These are phyloP conservation scores for Pisolithus albus DNA, from an alignment of 768 basidiomycete species.

Conservation along the genomic window DNA sequence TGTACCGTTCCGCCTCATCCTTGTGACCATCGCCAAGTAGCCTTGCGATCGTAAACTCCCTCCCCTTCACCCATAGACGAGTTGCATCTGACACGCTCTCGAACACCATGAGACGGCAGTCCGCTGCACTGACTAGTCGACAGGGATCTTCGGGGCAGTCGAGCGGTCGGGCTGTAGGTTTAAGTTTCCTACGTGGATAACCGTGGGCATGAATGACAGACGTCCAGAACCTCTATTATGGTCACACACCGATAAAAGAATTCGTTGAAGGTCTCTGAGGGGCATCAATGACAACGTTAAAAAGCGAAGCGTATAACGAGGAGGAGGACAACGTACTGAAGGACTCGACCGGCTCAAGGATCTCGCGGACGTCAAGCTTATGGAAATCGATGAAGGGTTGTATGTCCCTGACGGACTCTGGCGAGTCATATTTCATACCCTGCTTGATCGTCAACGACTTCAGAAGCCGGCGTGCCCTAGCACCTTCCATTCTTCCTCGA, in stretches of 20 bases:
- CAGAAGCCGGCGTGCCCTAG: constrained; percentile 71
- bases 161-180: constrained; percentile 70
- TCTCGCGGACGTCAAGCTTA: constrained; percentile 73
- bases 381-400: constrained; percentile 87
- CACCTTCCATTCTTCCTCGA: constrained; percentile 83
- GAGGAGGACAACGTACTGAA: constrained; percentile 53
- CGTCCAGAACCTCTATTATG: neutral
- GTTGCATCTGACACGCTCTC: constrained; percentile 83
- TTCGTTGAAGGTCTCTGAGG: constrained; percentile 80
- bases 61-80: constrained; percentile 92
- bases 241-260: constrained; percentile 69
- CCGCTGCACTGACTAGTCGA: constrained; percentile 82
- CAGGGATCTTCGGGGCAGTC: constrained; percentile 67
- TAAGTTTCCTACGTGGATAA: constrained; percentile 63
- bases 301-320: neutral
- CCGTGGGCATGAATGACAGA: neutral
- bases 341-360: constrained; percentile 71
- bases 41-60: constrained; percentile 78
- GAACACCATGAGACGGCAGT: constrained; percentile 95
- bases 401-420: constrained; percentile 80
- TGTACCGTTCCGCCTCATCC: constrained; percentile 60
- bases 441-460: constrained; percentile 91
- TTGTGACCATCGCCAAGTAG: constrained; percentile 78
- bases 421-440: constrained; percentile 85
- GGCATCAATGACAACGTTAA: neutral